Base-by-base conservation (phyloP, 352 stramenopile species). In the Phytophthora litchii region DNA sequence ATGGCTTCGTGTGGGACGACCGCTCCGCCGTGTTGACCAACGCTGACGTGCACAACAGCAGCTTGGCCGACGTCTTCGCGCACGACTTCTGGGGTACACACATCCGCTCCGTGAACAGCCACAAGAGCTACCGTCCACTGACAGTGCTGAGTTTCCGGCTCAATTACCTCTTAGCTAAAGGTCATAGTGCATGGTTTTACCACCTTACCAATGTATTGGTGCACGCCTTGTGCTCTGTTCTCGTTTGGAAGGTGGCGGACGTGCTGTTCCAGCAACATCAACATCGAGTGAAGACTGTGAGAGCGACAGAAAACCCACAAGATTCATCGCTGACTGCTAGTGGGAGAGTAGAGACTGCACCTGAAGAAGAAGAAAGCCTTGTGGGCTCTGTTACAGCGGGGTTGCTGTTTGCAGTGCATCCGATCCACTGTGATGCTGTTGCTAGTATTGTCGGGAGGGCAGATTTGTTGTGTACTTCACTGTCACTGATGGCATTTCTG, bases 1-100 rank as follows among this genome's bases (percentile, higher is more conserved):
- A 86, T 37, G 78, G 69, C 4, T 96, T 97, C 60, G 87, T 96
- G 14, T 97, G 89, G 90, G 89, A 97, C 70, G 91, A 97, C 60
- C 80, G 89, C 53, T 87, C 88, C 8, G 89, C 89, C 4, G 72
- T 97, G 14, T 27, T 88, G 7, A 16, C 23, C n/a, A 95, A 95
- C 55, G 31, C 23, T 2, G 85, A 95, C 67, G 70, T 85, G n/a
- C 65, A 73, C 31, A 57, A 38, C 46, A 64, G 60, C 40, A 38
- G 59, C 10, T 72, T 76, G 47, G 43, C 35, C 17, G 69, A 84
- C 23, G 58, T 95, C 38, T 88, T 92, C 27, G 12, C 31, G n/a
- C 72, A 96, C 60, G 89, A 96, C 67, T 97, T 97, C 64, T 97
- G 91, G 91, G 89, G 89, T 7, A 70, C 74, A 4, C 16, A 64